Evolutionary conservation across 768 basidiomycete genomes (phyloP).

Genomic region (Grammothele lineata): DNA sequence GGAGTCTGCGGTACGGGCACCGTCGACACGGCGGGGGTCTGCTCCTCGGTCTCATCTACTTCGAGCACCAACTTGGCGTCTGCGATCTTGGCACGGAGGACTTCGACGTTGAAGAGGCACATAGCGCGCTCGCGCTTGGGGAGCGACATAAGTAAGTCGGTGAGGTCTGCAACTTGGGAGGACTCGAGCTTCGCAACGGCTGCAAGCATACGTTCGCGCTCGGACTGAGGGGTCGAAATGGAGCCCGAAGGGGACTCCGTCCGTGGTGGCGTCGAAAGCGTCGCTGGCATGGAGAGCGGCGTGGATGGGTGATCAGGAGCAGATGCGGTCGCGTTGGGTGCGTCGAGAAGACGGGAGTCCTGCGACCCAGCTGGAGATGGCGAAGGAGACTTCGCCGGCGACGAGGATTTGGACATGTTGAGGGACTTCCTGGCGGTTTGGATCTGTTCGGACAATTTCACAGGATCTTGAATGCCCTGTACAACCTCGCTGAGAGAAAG

Average conservation of each 20-base stretch:
- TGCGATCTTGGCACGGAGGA: constrained; percentile 69
- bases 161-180: constrained; percentile 56
- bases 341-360: constrained; percentile 67
- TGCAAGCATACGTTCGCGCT: constrained; percentile 68
- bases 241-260: constrained; percentile 75
- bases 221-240: constrained; percentile 52
- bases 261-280: constrained; percentile 76
- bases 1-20: constrained; percentile 52
- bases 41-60: constrained; percentile 57
- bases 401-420: constrained; percentile 21
- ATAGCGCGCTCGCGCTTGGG: constrained; percentile 86
- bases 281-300: constrained; percentile 72
- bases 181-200: constrained; percentile 66
- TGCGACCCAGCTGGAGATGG: constrained; percentile 58
- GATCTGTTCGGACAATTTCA: constrained; percentile 64
- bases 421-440: constrained; percentile 28
- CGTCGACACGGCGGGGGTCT: constrained; percentile 30
- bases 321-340: constrained; percentile 70
- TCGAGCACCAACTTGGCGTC: constrained; percentile 84
- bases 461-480: constrained; percentile 66
- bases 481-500: constrained; percentile 76
- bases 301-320: constrained; percentile 91
- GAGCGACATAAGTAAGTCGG: constrained; percentile 78
- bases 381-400: constrained; percentile 33
- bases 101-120: constrained; percentile 86